Base-by-base conservation (phyloP, 2,329 filamentous ascomycete genomes). In the Fusarium luffae region DNA sequence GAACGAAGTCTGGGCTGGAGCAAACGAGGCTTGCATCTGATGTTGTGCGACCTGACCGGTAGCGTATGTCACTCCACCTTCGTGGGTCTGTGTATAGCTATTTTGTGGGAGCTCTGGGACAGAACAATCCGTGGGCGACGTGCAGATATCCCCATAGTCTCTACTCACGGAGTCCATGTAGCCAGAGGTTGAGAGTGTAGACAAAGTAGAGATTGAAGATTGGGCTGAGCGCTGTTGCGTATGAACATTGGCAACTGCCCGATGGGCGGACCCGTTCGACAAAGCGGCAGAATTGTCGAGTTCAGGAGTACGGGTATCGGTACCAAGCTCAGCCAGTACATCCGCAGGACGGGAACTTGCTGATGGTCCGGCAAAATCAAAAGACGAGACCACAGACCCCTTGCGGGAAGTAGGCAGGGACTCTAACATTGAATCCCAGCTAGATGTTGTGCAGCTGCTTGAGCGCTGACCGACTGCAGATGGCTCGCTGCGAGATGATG, bases 361-460 rank as follows among this genome's bases (percentile, higher is more conserved):
- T 19, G 6, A 4, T 16, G 18, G 9, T 28, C 13, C 28, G 6
- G 28, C 27, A 28, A 28, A 28, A 5, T 28, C 27, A 28, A 28
- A 28, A 28, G 11, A 28, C 4, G 27, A 12, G 8, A 32, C 19
- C 4, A 9, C 4, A 4, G 46, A 49, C 10, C 10, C 28, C 10
- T 50, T 34, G 3, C 47, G 19, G 5, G 28, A 34, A 18, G 28
- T 11, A 34, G 4, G 3, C 10, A 3, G 5, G 2, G 16, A n/a
- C 2, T 34, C 28, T 12, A 9, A 9, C 7, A 12, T 14, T 1
- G 10, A 10, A 5, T 50, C 47, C 11, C 2, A 4, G 2, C 7
- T 5, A 12, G 23, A n/a, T 3, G 30, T 14, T 0, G 16, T 14
- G 28, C 0, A 7, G 2, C 27, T 4, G 2, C 23, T 34, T 4